Base-by-base conservation (phyloP, 768 basidiomycete species). In the Dendrothele bispora region DNA sequence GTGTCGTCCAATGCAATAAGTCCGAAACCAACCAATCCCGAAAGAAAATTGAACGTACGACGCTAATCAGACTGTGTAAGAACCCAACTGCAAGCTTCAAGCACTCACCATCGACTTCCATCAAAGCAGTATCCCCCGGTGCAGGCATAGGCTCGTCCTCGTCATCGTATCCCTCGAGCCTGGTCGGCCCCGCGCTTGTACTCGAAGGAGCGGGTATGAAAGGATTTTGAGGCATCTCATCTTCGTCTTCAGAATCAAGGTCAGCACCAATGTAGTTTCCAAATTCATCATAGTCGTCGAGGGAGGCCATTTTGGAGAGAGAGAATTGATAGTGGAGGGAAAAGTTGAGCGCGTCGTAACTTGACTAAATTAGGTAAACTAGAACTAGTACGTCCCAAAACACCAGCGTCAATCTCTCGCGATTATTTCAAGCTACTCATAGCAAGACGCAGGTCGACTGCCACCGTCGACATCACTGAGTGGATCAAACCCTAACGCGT, bases 211-310 rank as follows among this genome's bases (percentile, higher is more conserved):
- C 68, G 14, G 64, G 63, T 24, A 55, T 59, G 50, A 78, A 79
- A 47, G 75, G 70, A 29, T 78, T 68, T 59, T 79, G 82, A 53
- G 74, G 74, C 41, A 75, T 58, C 46, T 80, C 81, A 48, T 80
- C 86, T 54, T 80, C 82, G 42, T 89, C 87, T 60, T 95, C 94
- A 27, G 93, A 95, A 58, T 90, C 92, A 39, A 95, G 73, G 73
- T 95, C 95, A 21, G 84, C 92, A 51, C 94, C 95, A 63, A 98
- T 95, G 69, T 98, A 97, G 77, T 97, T 98, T 56, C 94, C 95
- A 62, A 95, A 95, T 71, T 98, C 90, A 60, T 91, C 89, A 60
- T 91, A 91, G 64, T 91, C 89, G 58, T 91, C 89, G 56, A 91
- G 77, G 24, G 80, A 82, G 32, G 75, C 78, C 80, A 82, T 82